A percentile compares a stretch with the other conserved stretches of the same genome.
These are phyloP conservation scores for Lentinula edodes DNA, from an alignment of 768 basidiomycete species.

Conservation along the genomic window DNA sequence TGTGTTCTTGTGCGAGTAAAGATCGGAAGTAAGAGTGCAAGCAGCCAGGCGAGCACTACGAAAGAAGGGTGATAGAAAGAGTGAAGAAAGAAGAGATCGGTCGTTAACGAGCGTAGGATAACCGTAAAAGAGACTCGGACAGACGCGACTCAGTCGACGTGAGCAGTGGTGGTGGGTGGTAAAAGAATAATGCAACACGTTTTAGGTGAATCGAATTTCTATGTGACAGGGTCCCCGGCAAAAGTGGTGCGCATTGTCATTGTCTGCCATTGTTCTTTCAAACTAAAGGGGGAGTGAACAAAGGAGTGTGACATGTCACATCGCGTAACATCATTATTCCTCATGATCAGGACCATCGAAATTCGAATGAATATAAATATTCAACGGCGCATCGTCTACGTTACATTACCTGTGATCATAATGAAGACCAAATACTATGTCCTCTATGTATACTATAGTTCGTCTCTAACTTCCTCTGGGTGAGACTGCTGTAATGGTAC, in stretches of 20 bases:
- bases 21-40: background rate
- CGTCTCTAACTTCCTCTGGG: slow-evolving; percentile 5
- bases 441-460: slow-evolving; percentile 6
- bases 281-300: background rate
- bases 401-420: background rate
- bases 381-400: background rate
- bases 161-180: background rate
- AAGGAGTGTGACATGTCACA: background rate
- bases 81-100: background rate
- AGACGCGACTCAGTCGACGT: slow-evolving; percentile 4
- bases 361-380: background rate
- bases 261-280: background rate
- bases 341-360: background rate
- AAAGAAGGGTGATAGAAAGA: background rate
- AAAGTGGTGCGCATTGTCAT: background rate
- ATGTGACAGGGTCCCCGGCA: background rate
- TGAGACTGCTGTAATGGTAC: slow-evolving; percentile 6
- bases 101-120: slow-evolving; percentile 4
- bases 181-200: background rate
- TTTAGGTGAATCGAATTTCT: background rate
- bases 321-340: background rate
- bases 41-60: slow-evolving; percentile 2
- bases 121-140: background rate
- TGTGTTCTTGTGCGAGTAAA: background rate
- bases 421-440: background rate